A percentile compares a stretch with the other conserved stretches of the same genome.
Evolutionary conservation across 306 rosid genomes (phyloP).

Genomic region (Quercus parvula): DNA sequence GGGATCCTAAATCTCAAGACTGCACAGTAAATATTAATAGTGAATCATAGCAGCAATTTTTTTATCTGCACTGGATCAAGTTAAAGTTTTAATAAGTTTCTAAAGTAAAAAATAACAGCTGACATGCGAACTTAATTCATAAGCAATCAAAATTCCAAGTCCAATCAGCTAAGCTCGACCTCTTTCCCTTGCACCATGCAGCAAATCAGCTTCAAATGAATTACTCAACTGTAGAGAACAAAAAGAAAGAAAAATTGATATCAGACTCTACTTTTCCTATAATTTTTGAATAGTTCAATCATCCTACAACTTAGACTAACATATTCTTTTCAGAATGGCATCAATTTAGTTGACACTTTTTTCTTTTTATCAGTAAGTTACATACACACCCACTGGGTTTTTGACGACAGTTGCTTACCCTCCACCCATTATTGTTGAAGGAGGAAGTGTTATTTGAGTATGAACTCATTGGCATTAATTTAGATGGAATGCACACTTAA

Average conservation of each 20-base stretch:
- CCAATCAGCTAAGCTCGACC: constrained; percentile 24
- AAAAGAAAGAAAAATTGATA: constrained; percentile 7
- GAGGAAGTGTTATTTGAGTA: too few species aligned
- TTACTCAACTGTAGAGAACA: constrained; percentile 46
- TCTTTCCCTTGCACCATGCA: constrained; percentile 20
- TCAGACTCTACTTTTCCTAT: constrained; percentile 16
- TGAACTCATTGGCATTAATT: too few species aligned
- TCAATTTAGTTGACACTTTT: not conserved
- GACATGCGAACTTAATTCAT: constrained; percentile 40
- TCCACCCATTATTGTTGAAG: too few species aligned
- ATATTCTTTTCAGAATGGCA: not conserved
- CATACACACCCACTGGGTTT: too few species aligned
- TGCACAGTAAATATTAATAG: constrained; percentile 29
- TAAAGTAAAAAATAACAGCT: constrained; percentile 31
- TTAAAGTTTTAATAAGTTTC: constrained; percentile 17
- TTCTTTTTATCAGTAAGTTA: too few species aligned
- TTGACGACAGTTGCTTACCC: too few species aligned
- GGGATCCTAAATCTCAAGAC: constrained; percentile 4
- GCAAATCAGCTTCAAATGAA: constrained; percentile 19
- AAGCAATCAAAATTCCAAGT: constrained; percentile 30
- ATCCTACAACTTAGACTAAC: not conserved
- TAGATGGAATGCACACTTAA: too few species aligned
- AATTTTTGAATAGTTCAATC: not conserved
- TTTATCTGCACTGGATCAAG: constrained; percentile 30
- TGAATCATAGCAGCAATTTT: constrained; percentile 28